These are phyloP conservation scores for Rhazya stricta DNA, from an alignment of 257 asterid genomes.

Conservation along the genomic window DNA sequence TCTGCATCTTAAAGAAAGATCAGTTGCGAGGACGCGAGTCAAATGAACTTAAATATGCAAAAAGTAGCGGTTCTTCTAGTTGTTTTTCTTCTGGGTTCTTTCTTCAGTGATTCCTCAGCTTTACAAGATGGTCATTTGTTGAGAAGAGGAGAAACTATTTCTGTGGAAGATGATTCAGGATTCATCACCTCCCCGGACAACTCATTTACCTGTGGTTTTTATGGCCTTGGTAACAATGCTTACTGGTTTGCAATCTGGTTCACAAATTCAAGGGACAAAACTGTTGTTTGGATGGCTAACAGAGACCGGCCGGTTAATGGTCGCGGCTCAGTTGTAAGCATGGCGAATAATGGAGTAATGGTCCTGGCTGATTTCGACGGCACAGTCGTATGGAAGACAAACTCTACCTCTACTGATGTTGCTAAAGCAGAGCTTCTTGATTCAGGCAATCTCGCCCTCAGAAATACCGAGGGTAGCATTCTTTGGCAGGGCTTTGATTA, in stretches of 20 bases:
- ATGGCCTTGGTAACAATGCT: constrained; percentile 46
- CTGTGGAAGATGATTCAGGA: constrained; percentile 32
- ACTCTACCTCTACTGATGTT: constrained; percentile 17
- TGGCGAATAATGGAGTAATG: constrained; percentile 30
- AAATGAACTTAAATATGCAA: neutral
- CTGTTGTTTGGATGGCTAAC: constrained; percentile 63
- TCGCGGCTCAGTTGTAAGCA: constrained; percentile 31
- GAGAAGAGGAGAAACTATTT: constrained; percentile 38
- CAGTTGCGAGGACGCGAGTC: neutral
- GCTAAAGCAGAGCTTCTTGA: constrained; percentile 23
- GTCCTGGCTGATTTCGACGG: constrained; percentile 31
- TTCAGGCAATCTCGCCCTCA: constrained; percentile 44
- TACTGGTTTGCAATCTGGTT: constrained; percentile 64
- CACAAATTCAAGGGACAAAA: constrained; percentile 52
- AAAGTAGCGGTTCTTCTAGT: neutral
- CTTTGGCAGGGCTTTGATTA: constrained; percentile 48
- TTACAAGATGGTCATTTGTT: constrained; percentile 23
- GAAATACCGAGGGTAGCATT: constrained; percentile 25
- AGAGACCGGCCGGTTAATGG: constrained; percentile 55
- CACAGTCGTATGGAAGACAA: constrained; percentile 28
- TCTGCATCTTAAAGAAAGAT: neutral
- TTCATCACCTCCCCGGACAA: constrained; percentile 45
- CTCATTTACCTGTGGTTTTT: constrained; percentile 61
- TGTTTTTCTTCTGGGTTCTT: constrained; percentile 11
- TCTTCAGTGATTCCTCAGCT: constrained; percentile 13